phyloP scores from a whole-genome alignment of 306 rosid genomes.

The Dicorynia guianensis region DNA sequence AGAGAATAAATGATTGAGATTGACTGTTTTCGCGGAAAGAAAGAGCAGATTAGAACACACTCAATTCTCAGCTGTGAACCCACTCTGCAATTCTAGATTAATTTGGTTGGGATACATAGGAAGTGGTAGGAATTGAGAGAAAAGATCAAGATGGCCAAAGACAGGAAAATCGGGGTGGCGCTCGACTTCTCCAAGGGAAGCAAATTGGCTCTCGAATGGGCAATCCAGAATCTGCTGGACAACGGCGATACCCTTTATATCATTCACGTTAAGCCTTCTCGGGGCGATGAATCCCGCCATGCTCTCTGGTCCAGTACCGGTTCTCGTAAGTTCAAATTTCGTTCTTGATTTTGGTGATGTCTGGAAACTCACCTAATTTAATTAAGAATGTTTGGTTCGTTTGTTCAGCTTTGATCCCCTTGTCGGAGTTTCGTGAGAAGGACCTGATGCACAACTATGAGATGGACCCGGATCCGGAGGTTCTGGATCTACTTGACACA shows the following conservation, averaged over 20 bases:
- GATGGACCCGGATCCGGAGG: slow-evolving; percentile 52
- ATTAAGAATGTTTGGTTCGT: background rate
- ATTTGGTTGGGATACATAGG: background rate
- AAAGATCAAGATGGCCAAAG: slow-evolving; percentile 39
- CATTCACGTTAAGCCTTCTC: slow-evolving; percentile 46
- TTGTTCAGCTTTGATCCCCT: slow-evolving; percentile 59
- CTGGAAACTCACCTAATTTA: background rate
- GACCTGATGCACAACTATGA: slow-evolving; percentile 45
- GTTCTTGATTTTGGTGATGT: slow-evolving; percentile 20
- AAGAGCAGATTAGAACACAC: too few species aligned
- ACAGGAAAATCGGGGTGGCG: slow-evolving; percentile 55
- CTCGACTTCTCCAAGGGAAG: slow-evolving; percentile 67
- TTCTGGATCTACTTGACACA: slow-evolving; percentile 54
- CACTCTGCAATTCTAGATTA: too few species aligned
- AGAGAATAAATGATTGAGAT: too few species aligned
- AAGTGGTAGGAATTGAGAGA: background rate
- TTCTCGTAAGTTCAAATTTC: slow-evolving; percentile 48
- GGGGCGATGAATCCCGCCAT: slow-evolving; percentile 40
- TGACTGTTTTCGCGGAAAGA: too few species aligned
- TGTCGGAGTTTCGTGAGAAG: slow-evolving; percentile 58
- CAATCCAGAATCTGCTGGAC: slow-evolving; percentile 49
- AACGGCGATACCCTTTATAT: slow-evolving; percentile 49
- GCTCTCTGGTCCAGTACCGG: slow-evolving; percentile 59
- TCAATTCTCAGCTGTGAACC: too few species aligned
- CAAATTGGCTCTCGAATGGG: slow-evolving; percentile 63